Evolutionary conservation across 208 protist species (phyloP).

Genomic region (Acanthamoeba polyphaga): DNA sequence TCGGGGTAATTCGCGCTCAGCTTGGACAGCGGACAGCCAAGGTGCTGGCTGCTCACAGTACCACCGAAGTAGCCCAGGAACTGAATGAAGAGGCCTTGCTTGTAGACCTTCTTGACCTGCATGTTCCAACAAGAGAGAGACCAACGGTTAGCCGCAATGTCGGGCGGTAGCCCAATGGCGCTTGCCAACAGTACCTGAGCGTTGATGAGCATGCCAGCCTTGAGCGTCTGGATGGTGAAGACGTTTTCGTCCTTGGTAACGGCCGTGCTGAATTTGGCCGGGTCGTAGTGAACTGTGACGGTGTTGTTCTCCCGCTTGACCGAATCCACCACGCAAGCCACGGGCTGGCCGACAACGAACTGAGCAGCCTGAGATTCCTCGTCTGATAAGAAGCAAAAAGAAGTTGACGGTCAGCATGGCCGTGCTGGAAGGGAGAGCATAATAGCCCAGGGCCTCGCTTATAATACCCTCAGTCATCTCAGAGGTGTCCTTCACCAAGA

Average conservation of each 20-base stretch:
- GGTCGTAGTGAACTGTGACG: constrained; percentile 23
- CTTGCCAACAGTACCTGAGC: not conserved
- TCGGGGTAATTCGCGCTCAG: not conserved
- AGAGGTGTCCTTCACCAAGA: constrained; percentile 6
- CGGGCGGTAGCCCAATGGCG: too few species aligned
- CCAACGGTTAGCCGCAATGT: too few species aligned
- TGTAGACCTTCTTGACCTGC: constrained; percentile 69
- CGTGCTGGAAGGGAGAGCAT: not conserved
- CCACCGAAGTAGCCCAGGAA: constrained; percentile 69
- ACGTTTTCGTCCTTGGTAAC: constrained; percentile 57
- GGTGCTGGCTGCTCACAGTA: not conserved
- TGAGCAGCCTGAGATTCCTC: not conserved
- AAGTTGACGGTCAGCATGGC: not conserved
- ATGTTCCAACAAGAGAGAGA: not conserved
- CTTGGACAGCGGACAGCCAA: not conserved
- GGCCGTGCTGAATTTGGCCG: not conserved
- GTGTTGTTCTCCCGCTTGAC: constrained; percentile 70
- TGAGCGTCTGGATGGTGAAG: constrained; percentile 55
- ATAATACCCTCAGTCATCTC: not conserved
- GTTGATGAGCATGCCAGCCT: constrained; percentile 65
- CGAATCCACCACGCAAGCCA: constrained; percentile 48
- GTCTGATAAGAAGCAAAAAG: not conserved
- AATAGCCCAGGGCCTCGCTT: not conserved
- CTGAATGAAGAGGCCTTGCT: constrained; percentile 56
- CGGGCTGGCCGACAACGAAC: constrained; percentile 15